Percentiles rank a stretch among this genome's conserved stretches.
Conservation (phyloP, 257 asterid species). For the Fraxinus excelsior region DNA sequence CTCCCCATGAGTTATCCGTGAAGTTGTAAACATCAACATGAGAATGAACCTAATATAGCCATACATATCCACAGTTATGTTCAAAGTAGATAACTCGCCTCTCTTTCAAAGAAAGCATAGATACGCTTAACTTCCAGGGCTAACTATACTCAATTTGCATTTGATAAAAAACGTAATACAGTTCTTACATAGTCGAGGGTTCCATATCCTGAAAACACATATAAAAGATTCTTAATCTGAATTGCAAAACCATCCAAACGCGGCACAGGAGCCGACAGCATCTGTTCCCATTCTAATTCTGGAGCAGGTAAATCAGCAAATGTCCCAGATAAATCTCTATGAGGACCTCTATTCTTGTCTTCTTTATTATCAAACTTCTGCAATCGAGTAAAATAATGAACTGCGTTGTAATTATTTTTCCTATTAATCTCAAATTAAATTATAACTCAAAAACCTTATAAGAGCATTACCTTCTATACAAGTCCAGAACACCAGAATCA, state of each 20-base stretch:
- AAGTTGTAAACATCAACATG: conserved; percentile 75
- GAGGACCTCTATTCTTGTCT: conserved; percentile 27
- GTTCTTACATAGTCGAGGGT: conserved; percentile 58
- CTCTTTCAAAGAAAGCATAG: background rate
- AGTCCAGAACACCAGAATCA: background rate
- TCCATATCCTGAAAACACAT: conserved; percentile 63
- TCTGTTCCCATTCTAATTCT: conserved; percentile 70
- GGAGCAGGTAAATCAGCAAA: conserved; percentile 85
- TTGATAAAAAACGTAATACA: background rate
- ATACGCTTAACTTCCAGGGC: background rate
- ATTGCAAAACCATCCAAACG: conserved; percentile 74
- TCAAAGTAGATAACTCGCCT: background rate
- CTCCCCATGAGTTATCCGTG: conserved; percentile 58
- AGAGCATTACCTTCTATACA: background rate
- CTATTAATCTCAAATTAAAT: background rate
- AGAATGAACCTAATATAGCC: conserved; percentile 57
- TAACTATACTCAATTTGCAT: background rate
- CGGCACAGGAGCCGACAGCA: conserved; percentile 78
- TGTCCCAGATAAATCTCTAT: conserved; percentile 49
- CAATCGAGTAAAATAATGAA: conserved; percentile 14
- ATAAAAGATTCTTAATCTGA: conserved; percentile 63
- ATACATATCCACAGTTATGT: background rate
- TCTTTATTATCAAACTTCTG: conserved; percentile 20
- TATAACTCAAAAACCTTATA: background rate
- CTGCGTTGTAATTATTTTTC: conserved; percentile 1